phyloP scores from a whole-genome alignment of 164 flowering plant species.

The Pachysandra terminalis region DNA sequence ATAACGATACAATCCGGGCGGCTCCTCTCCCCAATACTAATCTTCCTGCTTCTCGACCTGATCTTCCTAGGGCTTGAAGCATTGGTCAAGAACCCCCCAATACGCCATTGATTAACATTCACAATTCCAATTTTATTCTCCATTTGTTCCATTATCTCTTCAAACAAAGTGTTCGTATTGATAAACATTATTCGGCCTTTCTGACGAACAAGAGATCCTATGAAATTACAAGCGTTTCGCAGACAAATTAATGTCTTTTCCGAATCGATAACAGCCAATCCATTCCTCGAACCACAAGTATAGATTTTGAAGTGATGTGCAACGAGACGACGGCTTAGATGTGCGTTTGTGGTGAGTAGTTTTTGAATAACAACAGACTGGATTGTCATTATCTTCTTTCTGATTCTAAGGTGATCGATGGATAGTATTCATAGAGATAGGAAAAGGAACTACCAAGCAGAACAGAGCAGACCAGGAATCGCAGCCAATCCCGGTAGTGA shows the following conservation, averaged over 20 bases:
- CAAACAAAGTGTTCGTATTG: constrained; percentile 51
- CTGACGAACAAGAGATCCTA: constrained; percentile 38
- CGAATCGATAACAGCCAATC: constrained; percentile 46
- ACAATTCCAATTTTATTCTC: constrained; percentile 27
- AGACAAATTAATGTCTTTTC: constrained; percentile 64
- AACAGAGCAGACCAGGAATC: too few relatives aligned
- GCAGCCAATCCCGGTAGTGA: too few relatives aligned
- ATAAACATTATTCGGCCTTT: constrained; percentile 44
- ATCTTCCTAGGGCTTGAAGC: constrained; percentile 56
- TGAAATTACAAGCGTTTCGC: constrained; percentile 54
- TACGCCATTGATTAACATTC: constrained; percentile 40
- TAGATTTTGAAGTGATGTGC: constrained; percentile 53
- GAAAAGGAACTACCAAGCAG: too few relatives aligned
- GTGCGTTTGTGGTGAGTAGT: constrained; percentile 59
- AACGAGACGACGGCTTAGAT: constrained; percentile 46
- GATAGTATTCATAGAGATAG: too few relatives aligned
- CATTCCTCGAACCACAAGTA: constrained; percentile 51
- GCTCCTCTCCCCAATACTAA: constrained; percentile 32
- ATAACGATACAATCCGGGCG: constrained; percentile 61
- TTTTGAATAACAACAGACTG: constrained; percentile 62
- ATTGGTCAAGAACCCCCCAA: constrained; percentile 61
- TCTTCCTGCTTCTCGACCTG: constrained; percentile 51
- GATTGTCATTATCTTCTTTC: constrained; percentile 68
- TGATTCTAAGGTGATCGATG: too few relatives aligned
- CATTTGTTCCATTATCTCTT: constrained; percentile 53